These are phyloP conservation scores for Phialophora verrucosa DNA, from an alignment of 2,329 filamentous ascomycete genomes.

Conservation along the genomic window DNA sequence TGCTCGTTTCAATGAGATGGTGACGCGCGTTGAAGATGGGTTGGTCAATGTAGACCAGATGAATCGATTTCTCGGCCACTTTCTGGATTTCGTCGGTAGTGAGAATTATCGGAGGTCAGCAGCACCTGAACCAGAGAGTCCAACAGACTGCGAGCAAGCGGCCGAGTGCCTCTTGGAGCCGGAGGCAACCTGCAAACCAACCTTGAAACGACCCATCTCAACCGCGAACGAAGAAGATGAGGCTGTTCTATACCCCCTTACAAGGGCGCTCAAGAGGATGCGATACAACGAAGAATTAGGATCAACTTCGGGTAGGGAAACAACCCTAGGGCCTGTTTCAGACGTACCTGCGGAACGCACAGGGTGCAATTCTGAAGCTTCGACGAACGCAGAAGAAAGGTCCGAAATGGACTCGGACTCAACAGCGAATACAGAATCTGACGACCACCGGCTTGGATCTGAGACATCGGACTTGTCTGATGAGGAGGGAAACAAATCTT, in stretches of 20 bases:
- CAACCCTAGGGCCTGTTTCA: neutral
- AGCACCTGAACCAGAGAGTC: conserved; percentile 26
- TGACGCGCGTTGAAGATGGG: conserved; percentile 25
- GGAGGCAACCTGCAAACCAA: neutral
- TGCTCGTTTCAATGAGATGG: conserved; percentile 15
- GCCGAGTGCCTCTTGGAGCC: neutral
- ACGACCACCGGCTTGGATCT: neutral
- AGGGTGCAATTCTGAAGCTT: neutral
- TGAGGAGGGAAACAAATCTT: neutral
- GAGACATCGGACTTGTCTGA: conserved; percentile 1
- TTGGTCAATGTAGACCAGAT: conserved; percentile 26
- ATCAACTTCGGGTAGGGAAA: neutral
- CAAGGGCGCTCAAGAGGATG: neutral
- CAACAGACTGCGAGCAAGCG: neutral
- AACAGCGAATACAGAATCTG: neutral
- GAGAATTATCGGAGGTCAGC: conserved; percentile 8
- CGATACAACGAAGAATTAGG: neutral
- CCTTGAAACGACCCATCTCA: conserved; percentile 9
- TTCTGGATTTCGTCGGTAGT: conserved; percentile 3
- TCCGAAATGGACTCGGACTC: neutral
- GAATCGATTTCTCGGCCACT: conserved; percentile 10
- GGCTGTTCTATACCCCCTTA: neutral
- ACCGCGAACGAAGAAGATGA: conserved; percentile 3
- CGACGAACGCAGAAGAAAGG: neutral
- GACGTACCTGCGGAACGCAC: neutral